These are phyloP conservation scores for Hygrocybe coccinea DNA, from an alignment of 768 basidiomycete species.

Conservation along the genomic window DNA sequence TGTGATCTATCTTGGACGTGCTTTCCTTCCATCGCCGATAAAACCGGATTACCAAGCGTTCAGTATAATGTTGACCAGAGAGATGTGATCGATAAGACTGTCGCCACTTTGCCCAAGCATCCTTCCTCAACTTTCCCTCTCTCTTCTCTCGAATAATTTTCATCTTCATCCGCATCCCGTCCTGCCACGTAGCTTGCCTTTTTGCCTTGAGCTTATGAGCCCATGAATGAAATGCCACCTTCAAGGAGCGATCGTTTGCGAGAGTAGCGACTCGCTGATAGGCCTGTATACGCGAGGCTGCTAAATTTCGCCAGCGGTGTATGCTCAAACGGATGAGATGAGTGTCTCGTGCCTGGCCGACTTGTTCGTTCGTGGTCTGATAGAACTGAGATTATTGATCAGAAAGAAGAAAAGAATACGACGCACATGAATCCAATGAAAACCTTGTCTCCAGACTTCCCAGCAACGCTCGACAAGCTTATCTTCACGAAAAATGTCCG, in stretches of 20 bases:
- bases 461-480: conserved; percentile 65
- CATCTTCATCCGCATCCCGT: conserved; percentile 70
- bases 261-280: conserved; percentile 41
- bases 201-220: conserved; percentile 47
- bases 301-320: conserved; percentile 54
- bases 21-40: conserved; percentile 52
- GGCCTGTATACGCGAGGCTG: conserved; percentile 34
- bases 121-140: conserved; percentile 48
- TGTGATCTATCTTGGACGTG: conserved; percentile 36
- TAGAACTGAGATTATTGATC: conserved; percentile 10
- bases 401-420: conserved; percentile 3
- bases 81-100: conserved; percentile 49
- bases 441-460: conserved; percentile 70
- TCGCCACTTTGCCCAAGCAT: conserved; percentile 66
- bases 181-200: conserved; percentile 56
- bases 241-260: conserved; percentile 43
- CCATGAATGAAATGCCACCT: conserved; percentile 48
- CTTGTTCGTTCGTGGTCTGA: conserved; percentile 69
- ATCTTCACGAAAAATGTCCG: conserved; percentile 62
- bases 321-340: conserved; percentile 56
- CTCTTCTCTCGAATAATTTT: conserved; percentile 52
- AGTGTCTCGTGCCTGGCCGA: conserved; percentile 62
- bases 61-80: conserved; percentile 48
- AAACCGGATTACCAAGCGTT: conserved; percentile 39
- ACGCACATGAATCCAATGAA: conserved; percentile 70